Percentiles rank a stretch among this genome's conserved stretches.
These are phyloP conservation scores for Silene coronaria DNA, from an alignment of 179 eudicot genomes.

Conservation along the genomic window DNA sequence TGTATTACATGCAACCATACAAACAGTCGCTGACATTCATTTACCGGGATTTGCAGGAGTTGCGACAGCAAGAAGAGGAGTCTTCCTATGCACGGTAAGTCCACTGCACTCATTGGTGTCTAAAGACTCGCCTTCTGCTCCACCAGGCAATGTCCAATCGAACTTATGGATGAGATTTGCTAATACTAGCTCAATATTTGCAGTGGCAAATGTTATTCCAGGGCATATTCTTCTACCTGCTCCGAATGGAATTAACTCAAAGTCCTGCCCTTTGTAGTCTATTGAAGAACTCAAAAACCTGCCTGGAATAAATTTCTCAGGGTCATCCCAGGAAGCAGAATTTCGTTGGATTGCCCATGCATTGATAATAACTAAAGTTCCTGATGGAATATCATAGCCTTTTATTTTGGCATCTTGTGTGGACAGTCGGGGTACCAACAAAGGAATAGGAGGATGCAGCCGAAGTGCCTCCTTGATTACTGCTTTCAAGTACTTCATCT, in stretches of 20 bases:
- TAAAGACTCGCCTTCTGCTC: constrained; percentile 16
- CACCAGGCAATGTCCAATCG: constrained; percentile 28
- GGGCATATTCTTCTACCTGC: constrained; percentile 34
- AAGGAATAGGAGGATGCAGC: constrained; percentile 38
- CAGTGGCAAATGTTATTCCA: constrained; percentile 24
- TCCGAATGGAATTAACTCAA: constrained; percentile 38
- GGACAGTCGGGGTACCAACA: constrained; percentile 34
- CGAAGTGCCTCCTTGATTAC: constrained; percentile 43
- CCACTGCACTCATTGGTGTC: constrained; percentile 33
- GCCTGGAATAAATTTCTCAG: constrained; percentile 31
- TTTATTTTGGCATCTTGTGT: constrained; percentile 22
- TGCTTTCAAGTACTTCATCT: constrained; percentile 33
- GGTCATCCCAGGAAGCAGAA: constrained; percentile 31
- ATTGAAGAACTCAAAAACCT: constrained; percentile 27
- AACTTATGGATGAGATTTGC: constrained; percentile 26
- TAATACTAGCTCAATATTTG: constrained; percentile 22
- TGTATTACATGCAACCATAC: neutral
- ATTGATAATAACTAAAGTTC: constrained; percentile 27
- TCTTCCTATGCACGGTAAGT: constrained; percentile 20
- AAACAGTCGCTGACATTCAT: constrained; percentile 5
- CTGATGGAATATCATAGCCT: constrained; percentile 33
- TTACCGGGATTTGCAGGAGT: constrained; percentile 6
- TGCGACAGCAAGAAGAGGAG: constrained; percentile 29
- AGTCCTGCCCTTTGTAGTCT: constrained; percentile 35
- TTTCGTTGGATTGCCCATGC: constrained; percentile 33